phyloP scores from a whole-genome alignment of 2,329 filamentous ascomycete genomes.

The Aspergillus sp. region DNA sequence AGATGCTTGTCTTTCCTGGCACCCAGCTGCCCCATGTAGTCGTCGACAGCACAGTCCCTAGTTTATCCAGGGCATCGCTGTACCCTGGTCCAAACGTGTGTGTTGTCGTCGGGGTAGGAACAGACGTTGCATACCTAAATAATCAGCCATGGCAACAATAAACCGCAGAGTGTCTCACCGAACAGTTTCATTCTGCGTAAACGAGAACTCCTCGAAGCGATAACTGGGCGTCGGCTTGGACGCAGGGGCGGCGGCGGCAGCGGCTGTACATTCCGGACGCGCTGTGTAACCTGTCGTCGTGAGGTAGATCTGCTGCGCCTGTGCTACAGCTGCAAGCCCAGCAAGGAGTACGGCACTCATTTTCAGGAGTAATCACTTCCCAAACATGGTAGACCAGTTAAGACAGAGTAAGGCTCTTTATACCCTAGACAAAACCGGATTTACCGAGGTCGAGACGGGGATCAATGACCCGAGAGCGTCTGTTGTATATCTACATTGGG shows the following conservation, averaged over 20 bases:
- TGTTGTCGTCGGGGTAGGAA: not conserved
- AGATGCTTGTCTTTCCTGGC: not conserved
- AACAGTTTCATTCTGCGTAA: not conserved
- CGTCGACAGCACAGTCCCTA: not conserved
- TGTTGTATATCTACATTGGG: too few relatives aligned
- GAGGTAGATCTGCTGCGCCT: not conserved
- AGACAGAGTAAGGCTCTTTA: too few relatives aligned
- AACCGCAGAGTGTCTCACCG: not conserved
- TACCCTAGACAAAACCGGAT: too few relatives aligned
- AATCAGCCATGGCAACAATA: too few relatives aligned
- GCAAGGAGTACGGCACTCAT: not conserved
- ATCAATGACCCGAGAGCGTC: too few relatives aligned
- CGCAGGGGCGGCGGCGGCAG: not conserved
- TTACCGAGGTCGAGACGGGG: too few relatives aligned
- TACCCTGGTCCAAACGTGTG: not conserved
- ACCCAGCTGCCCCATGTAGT: conserved; percentile 6
- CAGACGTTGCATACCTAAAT: not conserved
- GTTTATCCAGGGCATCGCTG: not conserved
- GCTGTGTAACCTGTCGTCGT: not conserved
- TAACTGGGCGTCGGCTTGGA: not conserved
- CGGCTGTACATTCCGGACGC: not conserved
- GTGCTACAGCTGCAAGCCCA: not conserved
- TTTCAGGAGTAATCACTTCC: too few relatives aligned
- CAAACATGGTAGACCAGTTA: too few relatives aligned
- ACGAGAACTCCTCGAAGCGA: not conserved